Base-by-base conservation (phyloP, 257 asterid species). In the Vinca minor region DNA sequence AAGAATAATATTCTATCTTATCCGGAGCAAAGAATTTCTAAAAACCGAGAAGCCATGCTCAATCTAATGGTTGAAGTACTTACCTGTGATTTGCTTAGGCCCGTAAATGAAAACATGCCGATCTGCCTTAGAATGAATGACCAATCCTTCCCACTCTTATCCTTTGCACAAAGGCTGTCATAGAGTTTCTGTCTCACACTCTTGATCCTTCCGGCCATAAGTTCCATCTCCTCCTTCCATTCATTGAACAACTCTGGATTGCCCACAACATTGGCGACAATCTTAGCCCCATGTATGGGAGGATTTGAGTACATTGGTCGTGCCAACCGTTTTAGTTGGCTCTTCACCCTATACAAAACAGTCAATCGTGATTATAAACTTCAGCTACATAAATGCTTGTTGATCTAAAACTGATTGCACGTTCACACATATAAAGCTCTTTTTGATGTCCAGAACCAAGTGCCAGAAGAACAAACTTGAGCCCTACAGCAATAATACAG, bases 301-400 rank as follows among this genome's bases (percentile, higher is more conserved):
- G 98, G 98, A 72, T 92, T 92, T 34, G 97, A 92, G 85, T 89
- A 89, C 97, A 92, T 92, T 66, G 98, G 96, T 29, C 98, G 83
- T 31, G 98, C 98, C 62, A 89, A 74, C 81, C 96, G 81, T 77
- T 89, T 92, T 73, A 89, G 77, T 71, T 92, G 98, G 76, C 98
- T 92, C 76, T 85, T 92, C 29, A 89, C 96, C 81, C 98, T 91
- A 83, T 76, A 73, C n/a, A 21, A 36, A 36, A 61, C 12, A 59
- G 21, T 20, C 60, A 50, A 9, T 36, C 45, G 13, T 26, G 54
- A 34, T 21, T 29, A 66, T 32, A 53, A 23, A 4, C 11, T 44
- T 36, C 8, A 13, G 11, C 53, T 38, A 11, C 15, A 35, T 20
- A 36, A 62, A 38, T 20, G 8, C 12, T 14, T 36, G 53, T 25